Evolutionary conservation across 1,284 basidiomycete species (phyloP).

Genomic region (Ustilago cynodontis): DNA sequence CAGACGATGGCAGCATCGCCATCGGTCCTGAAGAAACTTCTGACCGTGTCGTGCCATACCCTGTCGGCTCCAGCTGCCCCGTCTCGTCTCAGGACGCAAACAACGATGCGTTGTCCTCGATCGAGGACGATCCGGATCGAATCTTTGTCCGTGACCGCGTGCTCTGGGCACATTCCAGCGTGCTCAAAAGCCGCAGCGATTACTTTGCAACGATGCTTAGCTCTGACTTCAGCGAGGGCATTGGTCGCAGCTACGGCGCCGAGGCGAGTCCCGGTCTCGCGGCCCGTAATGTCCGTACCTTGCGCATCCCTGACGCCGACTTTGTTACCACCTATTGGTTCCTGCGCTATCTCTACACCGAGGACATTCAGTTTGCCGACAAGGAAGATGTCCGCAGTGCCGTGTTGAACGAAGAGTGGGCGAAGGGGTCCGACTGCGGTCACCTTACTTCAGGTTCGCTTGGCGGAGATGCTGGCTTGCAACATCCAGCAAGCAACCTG

Average conservation of each 20-base stretch:
- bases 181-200: slow-evolving; percentile 74
- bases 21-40: background rate
- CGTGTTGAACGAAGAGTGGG: slow-evolving; percentile 61
- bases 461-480: slow-evolving; percentile 1
- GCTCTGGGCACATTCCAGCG: slow-evolving; percentile 80
- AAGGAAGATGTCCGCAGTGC: slow-evolving; percentile 62
- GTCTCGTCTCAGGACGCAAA: slow-evolving; percentile 12
- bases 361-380: slow-evolving; percentile 71
- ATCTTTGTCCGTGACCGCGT: slow-evolving; percentile 70
- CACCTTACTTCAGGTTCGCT: slow-evolving; percentile 8
- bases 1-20: slow-evolving; percentile 18
- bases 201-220: slow-evolving; percentile 84
- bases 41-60: slow-evolving; percentile 31
- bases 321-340: slow-evolving; percentile 86
- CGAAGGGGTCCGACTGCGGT: slow-evolving; percentile 33
- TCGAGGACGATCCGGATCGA: slow-evolving; percentile 26
- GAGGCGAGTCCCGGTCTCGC: slow-evolving; percentile 8
- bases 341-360: slow-evolving; percentile 82
- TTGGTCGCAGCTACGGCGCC: slow-evolving; percentile 24
- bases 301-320: slow-evolving; percentile 83
- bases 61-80: slow-evolving; percentile 31
- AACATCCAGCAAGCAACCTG: slow-evolving; percentile 4
- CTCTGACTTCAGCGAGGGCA: slow-evolving; percentile 74
- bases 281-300: slow-evolving; percentile 70
- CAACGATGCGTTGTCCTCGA: slow-evolving; percentile 15